Percentiles rank a stretch among this genome's conserved stretches.
Conservation (phyloP, 768 basidiomycete species). For the Polyporus arcularius region DNA sequence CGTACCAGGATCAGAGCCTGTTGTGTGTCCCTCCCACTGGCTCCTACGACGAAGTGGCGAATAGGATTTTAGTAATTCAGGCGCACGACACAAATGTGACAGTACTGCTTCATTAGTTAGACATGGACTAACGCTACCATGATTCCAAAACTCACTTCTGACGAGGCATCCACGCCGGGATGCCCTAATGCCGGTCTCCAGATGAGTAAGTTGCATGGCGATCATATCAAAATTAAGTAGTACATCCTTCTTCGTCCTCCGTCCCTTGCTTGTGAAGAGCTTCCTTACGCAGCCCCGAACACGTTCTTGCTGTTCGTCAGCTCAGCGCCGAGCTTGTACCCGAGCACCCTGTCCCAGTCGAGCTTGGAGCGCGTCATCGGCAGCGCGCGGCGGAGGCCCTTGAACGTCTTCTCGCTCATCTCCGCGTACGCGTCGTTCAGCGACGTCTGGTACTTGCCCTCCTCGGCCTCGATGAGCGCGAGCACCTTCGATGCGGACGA, state of each 20-base stretch:
- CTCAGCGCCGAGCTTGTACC: slow-evolving; percentile 78
- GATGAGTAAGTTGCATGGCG: too few species aligned
- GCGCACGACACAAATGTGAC: too few species aligned
- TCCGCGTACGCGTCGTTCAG: slow-evolving; percentile 83
- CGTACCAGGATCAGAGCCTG: too few species aligned
- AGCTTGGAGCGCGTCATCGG: slow-evolving; percentile 92
- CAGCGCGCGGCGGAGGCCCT: slow-evolving; percentile 83
- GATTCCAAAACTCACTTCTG: too few species aligned
- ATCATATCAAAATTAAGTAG: slow-evolving; percentile 11
- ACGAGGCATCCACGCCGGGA: too few species aligned
- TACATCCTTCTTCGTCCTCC: slow-evolving; percentile 12
- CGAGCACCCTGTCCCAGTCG: slow-evolving; percentile 89
- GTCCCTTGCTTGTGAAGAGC: background rate
- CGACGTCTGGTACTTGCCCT: slow-evolving; percentile 75
- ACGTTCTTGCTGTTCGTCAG: slow-evolving; percentile 64
- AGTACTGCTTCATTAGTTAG: too few species aligned
- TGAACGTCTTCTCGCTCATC: slow-evolving; percentile 94
- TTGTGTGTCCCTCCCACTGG: too few species aligned
- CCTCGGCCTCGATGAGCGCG: slow-evolving; percentile 80
- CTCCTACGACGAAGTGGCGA: too few species aligned
- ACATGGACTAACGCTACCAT: too few species aligned
- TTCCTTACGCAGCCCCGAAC: slow-evolving; percentile 36
- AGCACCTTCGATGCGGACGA: slow-evolving; percentile 70
- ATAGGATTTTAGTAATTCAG: too few species aligned
- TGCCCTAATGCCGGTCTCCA: too few species aligned